Evolutionary conservation across 2,329 filamentous ascomycete genomes (phyloP).

Genomic region (Ophiocordyceps sinensis): DNA sequence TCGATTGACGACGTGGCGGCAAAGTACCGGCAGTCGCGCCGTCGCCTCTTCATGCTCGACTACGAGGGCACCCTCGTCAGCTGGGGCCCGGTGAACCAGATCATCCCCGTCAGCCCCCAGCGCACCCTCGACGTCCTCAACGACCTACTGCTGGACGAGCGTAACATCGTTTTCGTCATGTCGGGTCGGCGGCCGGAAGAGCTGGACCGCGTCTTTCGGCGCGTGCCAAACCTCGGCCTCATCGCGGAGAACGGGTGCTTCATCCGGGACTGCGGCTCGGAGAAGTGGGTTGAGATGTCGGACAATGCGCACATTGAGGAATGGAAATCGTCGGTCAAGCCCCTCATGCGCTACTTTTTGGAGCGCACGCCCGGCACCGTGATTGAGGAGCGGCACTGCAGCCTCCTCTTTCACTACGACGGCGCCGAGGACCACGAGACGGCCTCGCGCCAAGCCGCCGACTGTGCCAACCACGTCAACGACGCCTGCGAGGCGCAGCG

Average conservation of each 20-base stretch:
- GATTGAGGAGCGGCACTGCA: constrained; percentile 85
- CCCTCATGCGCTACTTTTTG: constrained; percentile 77
- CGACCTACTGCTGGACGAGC: constrained; percentile 64
- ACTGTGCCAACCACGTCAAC: constrained; percentile 91
- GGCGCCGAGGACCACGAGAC: constrained; percentile 62
- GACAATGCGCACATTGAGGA: constrained; percentile 52
- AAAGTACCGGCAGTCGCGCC: constrained; percentile 50
- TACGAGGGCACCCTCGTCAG: constrained; percentile 87
- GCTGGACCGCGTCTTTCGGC: constrained; percentile 71
- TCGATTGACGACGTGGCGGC: constrained; percentile 50
- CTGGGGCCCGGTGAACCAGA: constrained; percentile 71
- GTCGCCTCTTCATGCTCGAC: constrained; percentile 77
- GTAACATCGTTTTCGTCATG: constrained; percentile 88
- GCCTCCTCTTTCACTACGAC: constrained; percentile 81
- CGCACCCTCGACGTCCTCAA: constrained; percentile 71
- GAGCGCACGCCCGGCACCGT: constrained; percentile 79
- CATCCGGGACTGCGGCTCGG: constrained; percentile 53
- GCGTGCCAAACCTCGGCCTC: constrained; percentile 69
- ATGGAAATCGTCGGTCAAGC: constrained; percentile 75
- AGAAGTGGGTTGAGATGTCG: constrained; percentile 65
- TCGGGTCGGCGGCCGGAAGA: constrained; percentile 78
- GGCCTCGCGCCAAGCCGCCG: constrained; percentile 67
- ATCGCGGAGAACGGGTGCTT: constrained; percentile 95
- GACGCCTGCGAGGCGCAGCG: constrained; percentile 74
- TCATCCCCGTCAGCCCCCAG: constrained; percentile 72